Percentiles rank a stretch among this genome's conserved stretches.
Conservation (phyloP, 108 stramenopile genomes). For the Nitzschia sp. region DNA sequence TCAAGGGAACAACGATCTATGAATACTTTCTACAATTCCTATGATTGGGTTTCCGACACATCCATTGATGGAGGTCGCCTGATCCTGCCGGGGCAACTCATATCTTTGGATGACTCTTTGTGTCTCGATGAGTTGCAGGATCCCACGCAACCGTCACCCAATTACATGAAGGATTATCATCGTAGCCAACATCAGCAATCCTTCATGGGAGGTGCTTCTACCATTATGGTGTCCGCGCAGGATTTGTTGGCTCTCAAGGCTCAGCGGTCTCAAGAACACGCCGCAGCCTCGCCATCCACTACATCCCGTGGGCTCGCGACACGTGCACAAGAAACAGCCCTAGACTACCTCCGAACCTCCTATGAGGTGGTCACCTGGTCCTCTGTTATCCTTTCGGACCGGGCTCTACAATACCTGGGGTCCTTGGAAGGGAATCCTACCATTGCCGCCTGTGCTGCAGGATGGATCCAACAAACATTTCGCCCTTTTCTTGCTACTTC, state of each 20-base stretch:
- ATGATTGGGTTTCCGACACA: constrained; percentile 37
- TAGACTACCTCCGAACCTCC: no score
- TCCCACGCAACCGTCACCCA: not conserved
- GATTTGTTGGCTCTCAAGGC: constrained; percentile 22
- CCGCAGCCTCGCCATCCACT: no score
- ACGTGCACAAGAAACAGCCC: no score
- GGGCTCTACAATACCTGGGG: no score
- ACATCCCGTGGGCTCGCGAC: no score
- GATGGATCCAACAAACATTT: not conserved
- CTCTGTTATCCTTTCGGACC: no score
- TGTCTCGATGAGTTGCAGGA: not conserved
- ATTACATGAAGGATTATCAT: not conserved
- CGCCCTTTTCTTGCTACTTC: not conserved
- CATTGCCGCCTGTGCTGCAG: not conserved
- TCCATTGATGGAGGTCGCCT: constrained; percentile 23
- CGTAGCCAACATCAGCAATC: not conserved
- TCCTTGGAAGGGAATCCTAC: no score
- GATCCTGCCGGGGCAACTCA: constrained; percentile 27
- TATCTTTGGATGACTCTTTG: constrained; percentile 9
- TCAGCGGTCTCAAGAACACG: not conserved
- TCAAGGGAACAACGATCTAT: not conserved
- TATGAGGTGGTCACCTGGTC: no score
- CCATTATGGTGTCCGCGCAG: constrained; percentile 38
- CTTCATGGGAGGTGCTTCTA: not conserved
- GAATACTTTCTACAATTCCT: constrained; percentile 14